Evolutionary conservation across 805 yeast species (phyloP).

Genomic region (Novakomyces olei): DNA sequence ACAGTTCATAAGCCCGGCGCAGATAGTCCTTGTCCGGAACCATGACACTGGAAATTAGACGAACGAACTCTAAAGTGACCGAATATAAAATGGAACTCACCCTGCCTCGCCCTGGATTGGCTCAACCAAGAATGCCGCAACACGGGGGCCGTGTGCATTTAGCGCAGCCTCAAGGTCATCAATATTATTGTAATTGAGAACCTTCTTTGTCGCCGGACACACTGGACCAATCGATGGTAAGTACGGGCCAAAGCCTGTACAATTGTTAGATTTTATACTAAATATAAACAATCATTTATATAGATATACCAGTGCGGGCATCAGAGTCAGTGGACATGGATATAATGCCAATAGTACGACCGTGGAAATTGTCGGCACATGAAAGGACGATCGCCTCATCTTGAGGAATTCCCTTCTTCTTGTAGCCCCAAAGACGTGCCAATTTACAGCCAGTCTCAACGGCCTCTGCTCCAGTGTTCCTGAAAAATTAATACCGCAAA

Average conservation of each 20-base stretch:
- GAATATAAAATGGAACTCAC: too few species aligned
- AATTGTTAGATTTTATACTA: too few species aligned
- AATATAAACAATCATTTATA: too few species aligned
- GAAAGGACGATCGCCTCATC: constrained; percentile 72
- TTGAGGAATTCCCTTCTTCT: constrained; percentile 58
- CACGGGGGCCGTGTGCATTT: constrained; percentile 58
- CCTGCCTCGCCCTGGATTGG: constrained; percentile 98
- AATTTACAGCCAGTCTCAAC: constrained; percentile 86
- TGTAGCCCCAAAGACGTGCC: constrained; percentile 95
- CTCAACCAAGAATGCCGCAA: constrained; percentile 79
- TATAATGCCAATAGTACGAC: constrained; percentile 83
- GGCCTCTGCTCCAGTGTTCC: constrained; percentile 98
- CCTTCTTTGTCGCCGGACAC: constrained; percentile 48
- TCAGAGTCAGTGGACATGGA: constrained; percentile 94
- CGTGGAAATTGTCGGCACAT: constrained; percentile 84
- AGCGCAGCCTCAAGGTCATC: constrained; percentile 75
- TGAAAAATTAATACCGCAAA: too few species aligned
- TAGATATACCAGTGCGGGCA: too few species aligned
- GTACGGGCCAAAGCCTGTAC: constrained; percentile 80
- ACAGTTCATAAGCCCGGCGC: constrained; percentile 34
- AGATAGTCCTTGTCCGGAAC: constrained; percentile 77
- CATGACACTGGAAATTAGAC: too few species aligned
- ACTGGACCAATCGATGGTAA: constrained; percentile 62
- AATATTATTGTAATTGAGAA: constrained; percentile 60
- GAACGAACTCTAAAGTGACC: too few species aligned